Conservation (phyloP, 148 eudicot genomes). For the Camellia lanceoleosa region DNA sequence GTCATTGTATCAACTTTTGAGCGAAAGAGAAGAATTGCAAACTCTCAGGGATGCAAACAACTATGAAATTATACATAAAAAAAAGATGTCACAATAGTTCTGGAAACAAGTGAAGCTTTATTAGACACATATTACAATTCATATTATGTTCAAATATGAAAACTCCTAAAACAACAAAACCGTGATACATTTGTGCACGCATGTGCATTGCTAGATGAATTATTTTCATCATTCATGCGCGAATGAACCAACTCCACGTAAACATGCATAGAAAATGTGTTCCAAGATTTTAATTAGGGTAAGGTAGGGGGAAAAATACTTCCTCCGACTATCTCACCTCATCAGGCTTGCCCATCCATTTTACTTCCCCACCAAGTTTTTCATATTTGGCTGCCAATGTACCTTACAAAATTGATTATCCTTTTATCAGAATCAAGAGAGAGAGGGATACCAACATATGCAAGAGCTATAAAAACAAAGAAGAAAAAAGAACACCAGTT, state of each 20-base stretch:
- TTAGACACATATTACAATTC: background rate
- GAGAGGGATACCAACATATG: background rate
- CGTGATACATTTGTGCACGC: background rate
- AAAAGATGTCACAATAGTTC: background rate
- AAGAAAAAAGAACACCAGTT: background rate
- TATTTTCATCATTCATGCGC: background rate
- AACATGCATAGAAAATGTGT: background rate
- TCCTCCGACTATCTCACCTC: conserved; percentile 43
- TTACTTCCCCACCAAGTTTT: conserved; percentile 93
- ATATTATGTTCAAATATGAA: background rate
- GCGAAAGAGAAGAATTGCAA: background rate
- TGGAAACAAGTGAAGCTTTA: too few species aligned
- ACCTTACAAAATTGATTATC: conserved; percentile 29
- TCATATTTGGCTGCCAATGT: conserved; percentile 84
- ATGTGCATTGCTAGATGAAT: background rate
- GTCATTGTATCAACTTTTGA: background rate
- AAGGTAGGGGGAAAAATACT: background rate
- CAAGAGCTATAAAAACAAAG: background rate
- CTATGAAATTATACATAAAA: background rate
- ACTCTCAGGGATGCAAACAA: background rate
- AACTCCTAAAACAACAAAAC: background rate
- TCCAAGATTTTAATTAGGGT: background rate
- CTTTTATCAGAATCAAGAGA: background rate
- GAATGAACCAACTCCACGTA: background rate
- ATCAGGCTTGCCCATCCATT: conserved; percentile 98